phyloP scores from a whole-genome alignment of 2,329 filamentous ascomycete genomes.

The Venturia carpophila region DNA sequence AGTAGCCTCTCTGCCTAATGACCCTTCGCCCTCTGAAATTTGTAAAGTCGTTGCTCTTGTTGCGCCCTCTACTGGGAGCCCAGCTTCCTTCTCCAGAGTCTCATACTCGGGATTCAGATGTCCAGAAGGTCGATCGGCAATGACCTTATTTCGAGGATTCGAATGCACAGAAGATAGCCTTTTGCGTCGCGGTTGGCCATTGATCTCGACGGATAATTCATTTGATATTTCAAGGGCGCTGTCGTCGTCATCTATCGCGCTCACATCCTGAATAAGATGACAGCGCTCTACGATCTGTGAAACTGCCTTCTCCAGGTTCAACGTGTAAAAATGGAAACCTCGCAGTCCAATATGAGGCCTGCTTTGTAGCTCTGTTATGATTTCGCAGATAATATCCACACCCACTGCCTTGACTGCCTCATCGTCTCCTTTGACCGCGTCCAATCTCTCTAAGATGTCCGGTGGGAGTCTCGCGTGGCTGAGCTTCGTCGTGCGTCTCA shows the following conservation, averaged over 20 bases:
- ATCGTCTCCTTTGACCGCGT: constrained; percentile 68
- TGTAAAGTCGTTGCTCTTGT: constrained; percentile 77
- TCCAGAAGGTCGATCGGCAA: constrained; percentile 58
- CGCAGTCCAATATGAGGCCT: constrained; percentile 40
- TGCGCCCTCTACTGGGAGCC: constrained; percentile 60
- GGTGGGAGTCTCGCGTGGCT: constrained; percentile 79
- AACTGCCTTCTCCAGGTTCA: constrained; percentile 94
- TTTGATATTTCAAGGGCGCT: constrained; percentile 36
- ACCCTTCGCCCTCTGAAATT: constrained; percentile 88
- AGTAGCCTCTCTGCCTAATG: constrained; percentile 84
- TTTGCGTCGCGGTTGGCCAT: constrained; percentile 37
- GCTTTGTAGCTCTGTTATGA: constrained; percentile 53
- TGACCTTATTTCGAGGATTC: constrained; percentile 78
- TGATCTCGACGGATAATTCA: constrained; percentile 25
- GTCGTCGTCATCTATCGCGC: constrained; percentile 43
- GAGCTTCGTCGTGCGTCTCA: constrained; percentile 87
- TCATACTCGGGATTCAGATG: constrained; percentile 48
- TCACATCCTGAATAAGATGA: constrained; percentile 54
- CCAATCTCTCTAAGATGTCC: constrained; percentile 60
- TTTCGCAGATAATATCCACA: constrained; percentile 74
- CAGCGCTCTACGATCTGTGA: constrained; percentile 85
- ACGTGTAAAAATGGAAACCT: constrained; percentile 95
- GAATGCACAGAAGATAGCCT: constrained; percentile 74
- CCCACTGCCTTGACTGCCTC: constrained; percentile 73
- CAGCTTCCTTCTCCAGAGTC: constrained; percentile 67